Evolutionary conservation across 2,329 filamentous ascomycete genomes (phyloP), one percentile per base, ranked within the genome.

Genomic region (Cytospora leucostoma): DNA sequence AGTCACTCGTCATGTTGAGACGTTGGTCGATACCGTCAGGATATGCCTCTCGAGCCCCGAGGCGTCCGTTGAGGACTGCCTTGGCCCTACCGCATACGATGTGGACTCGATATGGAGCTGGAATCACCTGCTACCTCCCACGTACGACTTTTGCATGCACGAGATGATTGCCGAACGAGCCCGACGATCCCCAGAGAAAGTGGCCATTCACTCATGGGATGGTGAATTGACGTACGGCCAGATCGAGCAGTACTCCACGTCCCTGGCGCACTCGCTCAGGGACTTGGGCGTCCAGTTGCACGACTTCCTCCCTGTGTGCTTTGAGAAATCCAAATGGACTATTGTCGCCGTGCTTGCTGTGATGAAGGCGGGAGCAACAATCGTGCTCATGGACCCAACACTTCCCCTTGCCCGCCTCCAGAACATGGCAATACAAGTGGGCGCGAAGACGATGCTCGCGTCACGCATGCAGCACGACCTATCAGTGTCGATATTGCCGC

Each of bases 61-160:
- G 1, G 60, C 65, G 6, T 64, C 74, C 4, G 68, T 80, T 17
- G 66, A 74, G 62, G 66, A 73, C 17, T 71, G 68, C 50, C 67
- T 79, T 44, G 67, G 68, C 1, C 75, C 75, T 11, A 71, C 69
- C 63, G 68, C 76, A 19, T 58, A 63, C 33, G 63, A 65, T 19
- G n/a, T 65, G 38, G 63, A 63, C 17, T 71, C 78, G 27, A 75
- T 83, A 51, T 83, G 81, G 81, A 69, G 70, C 4, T 81, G 80
- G 78, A 83, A 82, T 53, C 71, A 78, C 34, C 64, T 73, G 2
- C 65, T 82, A 2, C 80, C 80, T 21, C 76, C 78, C 2, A 73
- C 74, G 1, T 72, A 77, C 59, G 71, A 75, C 40, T 76, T 74
- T 47, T 81, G 80, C 68, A 80, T 80, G 74, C 79, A 83, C 65